Base-by-base conservation (phyloP, 2,329 filamentous ascomycete species). In the Aspergillus niger region DNA sequence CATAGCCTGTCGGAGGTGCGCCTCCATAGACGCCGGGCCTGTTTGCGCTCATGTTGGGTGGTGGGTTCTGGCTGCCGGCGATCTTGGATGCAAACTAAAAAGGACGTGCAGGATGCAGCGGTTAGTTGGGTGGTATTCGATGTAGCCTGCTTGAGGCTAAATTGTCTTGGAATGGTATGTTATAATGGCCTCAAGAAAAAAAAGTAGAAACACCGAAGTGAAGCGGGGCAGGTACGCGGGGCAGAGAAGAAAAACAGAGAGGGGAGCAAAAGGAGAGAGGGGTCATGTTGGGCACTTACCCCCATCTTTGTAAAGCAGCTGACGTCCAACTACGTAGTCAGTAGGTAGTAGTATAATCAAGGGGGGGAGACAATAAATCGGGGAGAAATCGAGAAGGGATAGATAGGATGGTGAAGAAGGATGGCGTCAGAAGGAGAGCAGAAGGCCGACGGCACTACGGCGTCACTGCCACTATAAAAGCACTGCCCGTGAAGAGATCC, bases 81-180 rank as follows among this genome's bases (percentile, higher is more conserved):
- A 77, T 72, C 65, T 77, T 77, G 55, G 73, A 73, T 28, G 75
- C 74, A 65, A 77, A 76, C 75, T 77, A 63, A 26, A 2, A 59
- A 17, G 20, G 57, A 58, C 47, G 59, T 64, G 49, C 59, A 63
- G 56, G 15, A 43, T 62, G 63, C 60, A 58, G 59, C 30, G n/a
- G 55, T 63, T 60, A 64, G 63, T 52, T 48, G 30, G 63, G 49
- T 48, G 30, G 32, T 36, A 36, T 15, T 36, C 11, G 32, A 36
- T 36, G 11, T 11, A 36, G 32, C 32, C 32, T 36, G n/a, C 11
- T 32, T 17, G n/a, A 41, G 11, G n/a, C 32, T 44, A 41, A 38
- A 54, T 30, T 10, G 50, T 36, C 24, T 32, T 20, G 13, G 5
- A 22, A 13, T 1, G 20, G 15, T 28, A 5, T 53, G 5, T 17